Base-by-base conservation (phyloP, 306 rosid species). In the Cucumis hystrix region DNA sequence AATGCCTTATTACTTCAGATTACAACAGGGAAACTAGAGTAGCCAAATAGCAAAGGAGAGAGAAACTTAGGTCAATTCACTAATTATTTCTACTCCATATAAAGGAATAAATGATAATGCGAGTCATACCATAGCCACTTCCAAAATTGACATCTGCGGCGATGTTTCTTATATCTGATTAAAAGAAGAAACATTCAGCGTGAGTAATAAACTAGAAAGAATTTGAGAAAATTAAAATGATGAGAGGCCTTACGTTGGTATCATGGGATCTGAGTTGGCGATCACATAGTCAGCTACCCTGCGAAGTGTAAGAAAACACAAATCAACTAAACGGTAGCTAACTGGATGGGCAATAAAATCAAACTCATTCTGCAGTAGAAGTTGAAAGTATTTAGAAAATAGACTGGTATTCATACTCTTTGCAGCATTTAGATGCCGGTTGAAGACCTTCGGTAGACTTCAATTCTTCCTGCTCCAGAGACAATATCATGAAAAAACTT, bases 351-450 rank as follows among this genome's bases (percentile, higher is more conserved):
- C 39, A 21, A n/a, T 28, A 28, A 23, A 10, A 43, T 7, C 23
- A 7, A 37, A 37, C 8, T 37, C 11, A 17, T 16, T 65, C 49
- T 28, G 45, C 15, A 60, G 35, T 8, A 61, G 16, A 43, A 25
- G 17, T 61, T 39, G 25, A 66, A 52, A 35, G 37, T 72, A 2
- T 25, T 49, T 9, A 5, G 76, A 11, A 45, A 45, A 47, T 72
- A 59, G 30, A 72, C 40, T 71, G 60, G 77, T 25, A 15, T 20
- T 55, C 92, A 60, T 88, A 96, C 99, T 96, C 96, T 89, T 92
- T 92, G 93, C 97, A 91, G 96, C 92, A 89, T 83, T 76, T 81
- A 55, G 97, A 89, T 77, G 98, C 91, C 81, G 93, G 93, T 81
- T 85, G 98, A 82, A 96, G 87, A 58, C 86, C 89, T 78, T 91